Percentiles rank a stretch among this genome's conserved stretches.
Conservation (phyloP, 768 basidiomycete genomes). For the Rhodosporidiobolus odoratus region DNA sequence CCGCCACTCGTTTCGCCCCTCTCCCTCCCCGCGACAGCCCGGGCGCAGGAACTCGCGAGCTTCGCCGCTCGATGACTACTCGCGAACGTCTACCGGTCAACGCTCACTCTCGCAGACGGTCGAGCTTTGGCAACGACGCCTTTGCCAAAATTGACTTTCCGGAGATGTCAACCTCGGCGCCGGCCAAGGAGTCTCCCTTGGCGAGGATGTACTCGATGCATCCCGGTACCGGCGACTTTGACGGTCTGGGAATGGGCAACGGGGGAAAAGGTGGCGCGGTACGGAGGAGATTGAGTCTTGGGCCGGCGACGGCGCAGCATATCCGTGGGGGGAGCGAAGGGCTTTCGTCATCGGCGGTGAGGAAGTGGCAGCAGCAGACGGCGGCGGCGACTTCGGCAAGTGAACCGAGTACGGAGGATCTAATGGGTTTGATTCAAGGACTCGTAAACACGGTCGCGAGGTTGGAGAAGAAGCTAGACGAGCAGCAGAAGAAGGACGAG, state of each 20-base stretch:
- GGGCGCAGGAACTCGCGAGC: not conserved
- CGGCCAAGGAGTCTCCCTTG: conserved; percentile 23
- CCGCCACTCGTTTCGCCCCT: not conserved
- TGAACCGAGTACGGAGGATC: conserved; percentile 1
- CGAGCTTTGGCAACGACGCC: not conserved
- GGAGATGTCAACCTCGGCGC: conserved; percentile 17
- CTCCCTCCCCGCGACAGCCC: not conserved
- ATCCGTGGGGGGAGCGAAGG: conserved; percentile 1
- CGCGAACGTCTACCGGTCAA: conserved; percentile 13
- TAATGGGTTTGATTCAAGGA: conserved; percentile 15
- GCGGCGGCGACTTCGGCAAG: not conserved
- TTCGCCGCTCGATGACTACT: not conserved
- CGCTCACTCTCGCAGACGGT: not conserved
- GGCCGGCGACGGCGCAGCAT: not conserved
- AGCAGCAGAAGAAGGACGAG: conserved; percentile 38
- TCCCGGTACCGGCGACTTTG: not conserved
- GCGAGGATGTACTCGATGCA: conserved; percentile 10
- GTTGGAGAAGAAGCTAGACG: conserved; percentile 48
- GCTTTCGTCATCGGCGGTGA: not conserved
- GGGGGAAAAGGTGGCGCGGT: not conserved
- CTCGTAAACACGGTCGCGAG: conserved; percentile 43
- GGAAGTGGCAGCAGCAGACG: not conserved
- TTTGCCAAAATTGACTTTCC: not conserved
- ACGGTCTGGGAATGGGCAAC: not conserved
- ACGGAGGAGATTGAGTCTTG: conserved; percentile 18